Base-by-base conservation (phyloP, 2,329 filamentous ascomycete genomes). In the Aaosphaeria arxii region DNA sequence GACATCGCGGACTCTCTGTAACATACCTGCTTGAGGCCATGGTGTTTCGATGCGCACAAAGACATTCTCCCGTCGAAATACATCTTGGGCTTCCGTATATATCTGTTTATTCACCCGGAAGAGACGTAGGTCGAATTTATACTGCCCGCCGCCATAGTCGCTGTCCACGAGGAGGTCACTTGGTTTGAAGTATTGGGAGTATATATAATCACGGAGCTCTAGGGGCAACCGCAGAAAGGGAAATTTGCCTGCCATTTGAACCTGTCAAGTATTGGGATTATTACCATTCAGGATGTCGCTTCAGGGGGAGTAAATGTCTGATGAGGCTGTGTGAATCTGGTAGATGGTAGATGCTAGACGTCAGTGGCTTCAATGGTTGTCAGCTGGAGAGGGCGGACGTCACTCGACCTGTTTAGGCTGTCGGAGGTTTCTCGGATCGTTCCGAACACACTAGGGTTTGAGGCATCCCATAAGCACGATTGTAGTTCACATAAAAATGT, bases 31-130 rank as follows among this genome's bases (percentile, higher is more conserved):
- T 50, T 72, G 70, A 11, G 68, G 63, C 72, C 73, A 77, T 41
- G 78, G 75, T 29, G 75, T 77, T 40, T 72, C 70, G 46, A 78
- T 66, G 39, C 69, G 63, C 5, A 76, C 66, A 57, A 80, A 81
- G 24, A 69, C 59, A 51, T 78, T 78, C 38, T 77, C 67, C n/a
- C 72, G 58, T 46, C 70, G 69, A 65, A 79, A 80, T 42, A 80
- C 64, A 36, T 66, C 69, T 43, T 69, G 69, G 3, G 76, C 67
- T 56, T 81, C 78, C 46, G 63, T 53, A 51, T 75, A 72, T 43
- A 81, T 63, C 52, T 77, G 76, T 7, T 68, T 71, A 54, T 70
- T 75, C 11, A 74, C 59, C 6, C 54, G 62, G 52, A 73, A 71
- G n/a, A 81, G 64, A 7, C 67, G 63, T 6, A 69, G 52, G 28